A percentile compares a stretch with the other conserved stretches of the same genome.
Conservation (phyloP, 495 filamentous ascomycete species). For the Trichoderma orchidacearum region DNA sequence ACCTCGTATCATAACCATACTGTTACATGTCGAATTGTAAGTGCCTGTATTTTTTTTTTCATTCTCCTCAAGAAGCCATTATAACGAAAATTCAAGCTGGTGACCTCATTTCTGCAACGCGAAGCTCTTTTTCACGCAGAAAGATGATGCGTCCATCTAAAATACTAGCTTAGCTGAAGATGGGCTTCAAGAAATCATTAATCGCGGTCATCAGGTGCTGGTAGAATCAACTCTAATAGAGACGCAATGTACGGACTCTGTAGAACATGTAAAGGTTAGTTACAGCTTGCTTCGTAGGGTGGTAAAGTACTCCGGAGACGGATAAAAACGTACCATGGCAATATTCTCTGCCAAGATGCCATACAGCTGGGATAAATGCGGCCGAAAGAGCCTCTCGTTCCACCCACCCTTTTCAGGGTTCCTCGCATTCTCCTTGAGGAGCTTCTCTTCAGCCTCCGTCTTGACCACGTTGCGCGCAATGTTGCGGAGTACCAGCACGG, state of each 20-base stretch:
- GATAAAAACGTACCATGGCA: conserved; percentile 22
- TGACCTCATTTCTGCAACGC: neutral
- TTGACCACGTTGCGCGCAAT: conserved; percentile 63
- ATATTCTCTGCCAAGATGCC: conserved; percentile 42
- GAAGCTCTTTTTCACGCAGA: neutral
- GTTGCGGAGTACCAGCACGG: conserved; percentile 77
- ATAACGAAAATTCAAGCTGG: neutral
- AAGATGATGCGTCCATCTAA: neutral
- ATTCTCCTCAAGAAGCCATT: neutral
- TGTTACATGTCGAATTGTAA: neutral
- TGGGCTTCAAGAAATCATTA: neutral
- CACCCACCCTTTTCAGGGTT: conserved; percentile 20
- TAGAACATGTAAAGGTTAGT: neutral
- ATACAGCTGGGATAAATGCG: conserved; percentile 30
- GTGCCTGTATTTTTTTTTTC: no score
- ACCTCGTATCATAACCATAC: neutral
- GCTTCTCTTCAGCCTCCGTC: conserved; percentile 37
- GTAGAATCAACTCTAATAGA: neutral
- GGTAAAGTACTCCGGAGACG: no score
- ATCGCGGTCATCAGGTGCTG: neutral
- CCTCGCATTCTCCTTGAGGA: conserved; percentile 32
- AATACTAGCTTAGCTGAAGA: neutral
- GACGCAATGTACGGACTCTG: conserved; percentile 3
- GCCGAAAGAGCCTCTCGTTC: conserved; percentile 37
- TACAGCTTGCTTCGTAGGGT: neutral